Base-by-base conservation (phyloP, 805 yeast genomes). In the Sugiyamaella americana region DNA sequence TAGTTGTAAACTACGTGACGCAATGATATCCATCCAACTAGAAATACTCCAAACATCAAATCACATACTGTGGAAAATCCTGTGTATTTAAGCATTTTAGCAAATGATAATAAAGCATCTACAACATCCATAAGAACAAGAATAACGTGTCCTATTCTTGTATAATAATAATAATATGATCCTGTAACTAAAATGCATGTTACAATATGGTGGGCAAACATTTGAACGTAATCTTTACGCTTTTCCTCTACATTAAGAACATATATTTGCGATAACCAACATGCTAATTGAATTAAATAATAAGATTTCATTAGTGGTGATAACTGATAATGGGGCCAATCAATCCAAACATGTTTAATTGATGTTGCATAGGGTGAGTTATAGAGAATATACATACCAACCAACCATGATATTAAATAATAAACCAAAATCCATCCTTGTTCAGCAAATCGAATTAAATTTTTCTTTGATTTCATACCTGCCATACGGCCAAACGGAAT, bases 161-260 rank as follows among this genome's bases (percentile, higher is more conserved):
- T 77, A 64, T 80, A 84, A 65, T 84, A 80, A 61, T 78, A 79
- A 58, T 69, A 71, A 63, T 87, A 88, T 1, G 93, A 82, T 1
- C 93, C 91, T 10, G 73, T 61, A 22, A 84, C 74, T 46, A 88
- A 72, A 19, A 70, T 56, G 56, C 80, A 73, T 0, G 97, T 88
- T 47, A 89, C 80, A 47, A 89, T 79, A 64, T 88, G 97, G 63
- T 88, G 97, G 40, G 81, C 68, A 58, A 87, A 78, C 97, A 88
- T 88, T 65, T 88, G 95, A 55, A 66, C 64, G 61, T 85, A 80
- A 62, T 88, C 97, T 61, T 87, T 87, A 51, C 97, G 76, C 52
- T 73, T 76, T 50, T 77, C 80, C 65, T 88, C 97, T 43, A 87
- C 65, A 65, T 87, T 79, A 50, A 89, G 70, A 24, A 84, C 85